Percentiles rank a stretch among this genome's conserved stretches.
Conservation (phyloP, 148 eudicot genomes). For the Pouteria glomerata region DNA sequence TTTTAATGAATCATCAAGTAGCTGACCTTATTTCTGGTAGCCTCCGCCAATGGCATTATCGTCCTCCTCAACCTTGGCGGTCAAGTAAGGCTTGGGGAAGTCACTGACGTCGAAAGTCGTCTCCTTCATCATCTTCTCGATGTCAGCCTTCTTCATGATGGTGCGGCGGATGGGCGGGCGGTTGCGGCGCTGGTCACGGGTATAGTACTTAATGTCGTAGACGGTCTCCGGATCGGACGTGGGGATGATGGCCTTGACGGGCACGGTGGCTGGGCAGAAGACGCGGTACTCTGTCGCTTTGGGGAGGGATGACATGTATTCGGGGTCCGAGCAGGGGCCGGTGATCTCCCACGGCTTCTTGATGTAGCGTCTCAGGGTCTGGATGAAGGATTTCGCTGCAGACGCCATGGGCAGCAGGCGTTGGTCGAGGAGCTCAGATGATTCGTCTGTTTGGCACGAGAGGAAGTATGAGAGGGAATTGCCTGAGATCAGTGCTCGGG, state of each 20-base stretch:
- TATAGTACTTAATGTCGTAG: constrained; percentile 69
- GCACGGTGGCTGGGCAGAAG: constrained; percentile 79
- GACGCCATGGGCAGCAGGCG: constrained; percentile 13
- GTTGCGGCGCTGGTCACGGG: constrained; percentile 81
- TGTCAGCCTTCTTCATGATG: constrained; percentile 59
- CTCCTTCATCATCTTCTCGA: constrained; percentile 61
- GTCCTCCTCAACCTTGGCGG: constrained; percentile 48
- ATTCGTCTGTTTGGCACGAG: constrained; percentile 3
- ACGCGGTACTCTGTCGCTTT: constrained; percentile 75
- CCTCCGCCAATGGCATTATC: constrained; percentile 59
- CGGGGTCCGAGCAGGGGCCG: constrained; percentile 65
- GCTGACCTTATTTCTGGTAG: constrained; percentile 32
- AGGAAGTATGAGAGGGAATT: not conserved
- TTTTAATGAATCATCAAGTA: not conserved
- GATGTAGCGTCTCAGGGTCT: constrained; percentile 43
- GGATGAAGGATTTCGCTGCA: constrained; percentile 41
- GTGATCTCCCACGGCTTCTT: constrained; percentile 83
- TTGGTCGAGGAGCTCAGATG: constrained; percentile 15
- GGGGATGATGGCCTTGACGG: constrained; percentile 57
- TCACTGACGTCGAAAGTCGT: constrained; percentile 41
- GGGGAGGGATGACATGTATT: constrained; percentile 60
- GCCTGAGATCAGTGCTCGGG: not conserved
- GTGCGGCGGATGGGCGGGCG: constrained; percentile 68
- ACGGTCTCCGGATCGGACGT: constrained; percentile 67
- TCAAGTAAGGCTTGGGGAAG: constrained; percentile 54